Base-by-base conservation (phyloP, 179 eudicot genomes). In the Camellia oleifera region DNA sequence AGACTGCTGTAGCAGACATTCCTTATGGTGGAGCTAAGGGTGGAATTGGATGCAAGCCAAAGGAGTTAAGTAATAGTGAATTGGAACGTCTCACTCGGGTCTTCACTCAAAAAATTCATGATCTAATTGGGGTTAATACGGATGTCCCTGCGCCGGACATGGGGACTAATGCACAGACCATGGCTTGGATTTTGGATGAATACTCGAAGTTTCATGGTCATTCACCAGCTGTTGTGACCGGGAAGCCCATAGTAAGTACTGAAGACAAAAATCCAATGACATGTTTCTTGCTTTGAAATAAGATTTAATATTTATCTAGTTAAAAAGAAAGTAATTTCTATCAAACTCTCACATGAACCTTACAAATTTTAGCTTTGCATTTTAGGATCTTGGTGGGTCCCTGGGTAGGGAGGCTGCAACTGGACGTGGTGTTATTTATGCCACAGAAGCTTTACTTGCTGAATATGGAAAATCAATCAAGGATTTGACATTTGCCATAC, bases 1-100 rank as follows among this genome's bases (percentile, higher is more conserved):
- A 90, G 82, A 90, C 92, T 15, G 94, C 94, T 3, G 90, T 90
- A 42, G 94, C 88, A 0, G 84, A 90, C 64, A 83, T 90, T 71
- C 92, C 93, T 7, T 90, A 90, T 79, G 93, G 93, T 74, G 93
- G 93, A 46, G 94, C 94, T 40, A 90, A 90, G 81, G 94, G 94
- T 63, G 94, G 94, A 14, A 90, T 90, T 40, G 94, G 90, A 11
- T 90, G 94, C 60, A 73, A 62, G 0, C 94, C 94, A 0, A 83
- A 79, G 79, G 94, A 90, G 4, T 79, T 90, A 26, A 87, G 85
- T 48, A 74, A 1, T 44, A 85, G 88, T 46, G 94, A 90, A 81
- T 74, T 90, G 69, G 94, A 90, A 72, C 88, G 94, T 42, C 89
- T 90, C 74, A 90, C 94, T 7, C 89, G 93, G 4, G 91, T 90